Evolutionary conservation across 345 rosid species (phyloP).

Genomic region (Salix exigua): DNA sequence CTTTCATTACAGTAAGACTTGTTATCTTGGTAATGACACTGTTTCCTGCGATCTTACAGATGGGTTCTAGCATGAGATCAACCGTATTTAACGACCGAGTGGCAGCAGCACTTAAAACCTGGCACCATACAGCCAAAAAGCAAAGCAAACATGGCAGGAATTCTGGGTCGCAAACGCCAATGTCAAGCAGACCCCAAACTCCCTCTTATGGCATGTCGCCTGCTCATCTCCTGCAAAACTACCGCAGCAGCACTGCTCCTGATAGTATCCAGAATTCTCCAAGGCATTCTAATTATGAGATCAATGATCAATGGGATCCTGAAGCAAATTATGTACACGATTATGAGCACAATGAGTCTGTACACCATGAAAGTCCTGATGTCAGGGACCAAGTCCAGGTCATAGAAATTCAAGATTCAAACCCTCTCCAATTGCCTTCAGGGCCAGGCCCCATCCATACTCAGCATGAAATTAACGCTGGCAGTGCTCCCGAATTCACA

Average conservation of each 20-base stretch:
- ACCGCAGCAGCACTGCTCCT: constrained; percentile 37
- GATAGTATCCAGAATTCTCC: constrained; percentile 46
- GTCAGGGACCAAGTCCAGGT: constrained; percentile 20
- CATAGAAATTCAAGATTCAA: constrained; percentile 15
- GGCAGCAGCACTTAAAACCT: constrained; percentile 64
- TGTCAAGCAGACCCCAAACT: constrained; percentile 64
- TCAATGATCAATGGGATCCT: constrained; percentile 43
- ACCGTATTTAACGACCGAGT: constrained; percentile 72
- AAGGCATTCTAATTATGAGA: constrained; percentile 24
- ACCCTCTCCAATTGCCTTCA: constrained; percentile 17
- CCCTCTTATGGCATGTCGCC: constrained; percentile 70
- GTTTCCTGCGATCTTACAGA: constrained; percentile 35
- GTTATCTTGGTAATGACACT: not conserved
- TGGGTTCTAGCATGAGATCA: constrained; percentile 88
- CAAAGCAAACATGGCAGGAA: constrained; percentile 51
- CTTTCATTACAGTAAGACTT: not conserved
- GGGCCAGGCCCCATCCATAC: constrained; percentile 15
- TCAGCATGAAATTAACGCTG: constrained; percentile 15
- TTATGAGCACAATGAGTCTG: constrained; percentile 16
- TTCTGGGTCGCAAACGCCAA: constrained; percentile 48
- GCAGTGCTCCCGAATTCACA: constrained; percentile 14
- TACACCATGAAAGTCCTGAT: constrained; percentile 1
- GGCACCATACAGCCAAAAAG: constrained; percentile 70
- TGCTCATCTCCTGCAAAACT: constrained; percentile 56
- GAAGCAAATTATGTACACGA: constrained; percentile 43